phyloP scores from a whole-genome alignment of 352 stramenopile genomes.

The Globisporangium barbulae region DNA sequence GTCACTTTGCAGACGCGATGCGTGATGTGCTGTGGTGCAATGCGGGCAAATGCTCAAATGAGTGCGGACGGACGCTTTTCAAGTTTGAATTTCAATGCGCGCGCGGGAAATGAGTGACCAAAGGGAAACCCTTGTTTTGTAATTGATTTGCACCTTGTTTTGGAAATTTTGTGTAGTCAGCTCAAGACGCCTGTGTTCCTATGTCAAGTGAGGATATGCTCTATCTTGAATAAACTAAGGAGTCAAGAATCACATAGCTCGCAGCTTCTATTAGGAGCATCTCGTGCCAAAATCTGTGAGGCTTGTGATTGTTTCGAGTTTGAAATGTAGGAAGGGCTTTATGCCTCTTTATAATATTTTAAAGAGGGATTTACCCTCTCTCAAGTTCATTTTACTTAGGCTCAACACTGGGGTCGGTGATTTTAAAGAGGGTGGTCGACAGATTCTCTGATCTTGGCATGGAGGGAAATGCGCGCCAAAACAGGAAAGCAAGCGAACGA shows the following conservation, averaged over 20 bases:
- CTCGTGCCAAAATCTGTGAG: not conserved
- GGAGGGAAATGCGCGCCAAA: not conserved
- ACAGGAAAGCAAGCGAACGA: not conserved
- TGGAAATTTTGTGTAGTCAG: not conserved
- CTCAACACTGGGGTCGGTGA: too few relatives aligned
- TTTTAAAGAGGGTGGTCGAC: too few relatives aligned
- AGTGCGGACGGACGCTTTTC: not conserved
- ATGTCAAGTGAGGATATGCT: too few relatives aligned
- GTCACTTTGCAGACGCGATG: not conserved
- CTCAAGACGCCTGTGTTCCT: too few relatives aligned
- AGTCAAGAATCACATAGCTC: too few relatives aligned
- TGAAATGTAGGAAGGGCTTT: too few relatives aligned
- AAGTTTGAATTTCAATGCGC: conserved; percentile 21
- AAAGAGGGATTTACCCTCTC: too few relatives aligned
- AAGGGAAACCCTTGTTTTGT: conserved; percentile 18
- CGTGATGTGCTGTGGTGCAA: not conserved
- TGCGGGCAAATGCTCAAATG: not conserved
- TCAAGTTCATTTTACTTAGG: too few relatives aligned
- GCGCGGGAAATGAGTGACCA: conserved; percentile 15
- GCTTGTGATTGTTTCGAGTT: not conserved
- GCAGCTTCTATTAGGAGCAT: not conserved
- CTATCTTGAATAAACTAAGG: too few relatives aligned
- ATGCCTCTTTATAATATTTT: too few relatives aligned
- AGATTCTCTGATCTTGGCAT: too few relatives aligned
- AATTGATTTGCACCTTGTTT: not conserved